These are phyloP conservation scores for Iris pallida DNA, from an alignment of 116 monocot genomes.

Conservation along the genomic window DNA sequence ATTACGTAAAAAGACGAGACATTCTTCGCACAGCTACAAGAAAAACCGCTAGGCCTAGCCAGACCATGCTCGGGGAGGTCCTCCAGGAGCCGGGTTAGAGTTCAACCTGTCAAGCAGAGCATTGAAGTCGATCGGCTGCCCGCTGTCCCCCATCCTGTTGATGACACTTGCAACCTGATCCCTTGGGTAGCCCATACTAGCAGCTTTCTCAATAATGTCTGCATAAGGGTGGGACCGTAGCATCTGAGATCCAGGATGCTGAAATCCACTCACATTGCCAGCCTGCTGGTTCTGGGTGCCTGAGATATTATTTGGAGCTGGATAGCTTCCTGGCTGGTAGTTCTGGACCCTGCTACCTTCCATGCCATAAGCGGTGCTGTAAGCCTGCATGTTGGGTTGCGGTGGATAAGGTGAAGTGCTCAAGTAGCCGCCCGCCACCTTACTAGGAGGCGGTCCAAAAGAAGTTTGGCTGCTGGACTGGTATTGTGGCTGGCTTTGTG, in stretches of 20 bases:
- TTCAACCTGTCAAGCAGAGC: conserved; percentile 47
- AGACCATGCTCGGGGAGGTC: conserved; percentile 31
- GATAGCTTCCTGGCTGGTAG: conserved; percentile 23
- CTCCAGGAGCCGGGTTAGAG: conserved; percentile 14
- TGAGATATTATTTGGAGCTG: conserved; percentile 11
- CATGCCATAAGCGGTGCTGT: conserved; percentile 22
- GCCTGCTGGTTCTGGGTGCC: conserved; percentile 28
- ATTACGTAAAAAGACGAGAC: too few species aligned
- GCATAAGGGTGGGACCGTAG: conserved; percentile 42
- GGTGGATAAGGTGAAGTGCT: conserved; percentile 31
- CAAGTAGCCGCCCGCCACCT: conserved; percentile 28
- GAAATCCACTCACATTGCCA: not conserved
- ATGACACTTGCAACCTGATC: conserved; percentile 31
- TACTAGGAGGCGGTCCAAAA: conserved; percentile 16
- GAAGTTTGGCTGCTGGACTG: conserved; percentile 23
- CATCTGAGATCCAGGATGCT: conserved; percentile 18
- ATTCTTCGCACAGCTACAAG: too few species aligned
- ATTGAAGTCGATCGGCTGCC: conserved; percentile 50
- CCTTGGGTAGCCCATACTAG: conserved; percentile 43
- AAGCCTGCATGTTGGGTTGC: conserved; percentile 33
- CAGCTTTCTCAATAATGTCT: conserved; percentile 52
- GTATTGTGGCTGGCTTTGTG: conserved; percentile 20
- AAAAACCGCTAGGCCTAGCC: conserved; percentile 10
- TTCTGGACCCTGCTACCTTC: conserved; percentile 24
- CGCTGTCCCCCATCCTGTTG: conserved; percentile 29